These are phyloP conservation scores for Agarophyton chilense DNA, from an alignment of 23 red algal genomes.

Conservation along the genomic window DNA sequence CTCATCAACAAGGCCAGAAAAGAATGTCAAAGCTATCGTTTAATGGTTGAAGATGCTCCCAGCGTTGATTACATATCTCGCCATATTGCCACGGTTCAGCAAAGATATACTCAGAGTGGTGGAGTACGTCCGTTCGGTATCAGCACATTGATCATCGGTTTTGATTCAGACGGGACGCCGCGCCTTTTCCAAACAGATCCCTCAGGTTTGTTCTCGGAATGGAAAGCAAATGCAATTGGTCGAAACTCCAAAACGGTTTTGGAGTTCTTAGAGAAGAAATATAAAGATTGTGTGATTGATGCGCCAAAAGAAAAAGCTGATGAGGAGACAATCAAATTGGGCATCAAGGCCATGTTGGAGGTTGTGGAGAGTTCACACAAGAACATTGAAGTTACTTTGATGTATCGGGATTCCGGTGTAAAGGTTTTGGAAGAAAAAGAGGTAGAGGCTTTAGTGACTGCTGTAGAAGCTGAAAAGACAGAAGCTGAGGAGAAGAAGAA, in stretches of 20 bases:
- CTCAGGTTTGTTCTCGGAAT: conserved; percentile 94
- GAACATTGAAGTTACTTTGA: conserved; percentile 94
- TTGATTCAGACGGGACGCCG: conserved; percentile 91
- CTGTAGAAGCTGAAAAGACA: conserved; percentile 93
- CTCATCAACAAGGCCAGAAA: conserved; percentile 92
- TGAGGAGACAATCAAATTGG: conserved; percentile 83
- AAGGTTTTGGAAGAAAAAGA: conserved; percentile 71
- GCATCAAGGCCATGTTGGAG: conserved; percentile 91
- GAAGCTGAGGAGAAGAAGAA: conserved; percentile 88
- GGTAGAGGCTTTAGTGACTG: conserved; percentile 73
- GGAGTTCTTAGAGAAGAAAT: conserved; percentile 98
- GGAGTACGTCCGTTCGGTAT: conserved; percentile 98
- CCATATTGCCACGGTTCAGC: conserved; percentile 90
- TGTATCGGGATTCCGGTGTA: conserved; percentile 65
- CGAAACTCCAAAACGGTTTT: conserved; percentile 94
- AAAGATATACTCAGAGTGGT: conserved; percentile 96
- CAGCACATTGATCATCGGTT: conserved; percentile 92
- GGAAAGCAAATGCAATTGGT: conserved; percentile 97
- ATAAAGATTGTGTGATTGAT: conserved; percentile 67
- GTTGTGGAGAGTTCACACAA: conserved; percentile 94
- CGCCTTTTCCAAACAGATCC: conserved; percentile 98
- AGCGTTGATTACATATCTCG: conserved; percentile 97
- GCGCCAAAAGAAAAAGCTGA: conserved; percentile 55
- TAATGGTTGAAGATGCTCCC: conserved; percentile 99
- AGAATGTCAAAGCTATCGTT: conserved; percentile 97